These are phyloP conservation scores for Phylloporus arenicola DNA, from an alignment of 768 basidiomycete genomes.

Conservation along the genomic window DNA sequence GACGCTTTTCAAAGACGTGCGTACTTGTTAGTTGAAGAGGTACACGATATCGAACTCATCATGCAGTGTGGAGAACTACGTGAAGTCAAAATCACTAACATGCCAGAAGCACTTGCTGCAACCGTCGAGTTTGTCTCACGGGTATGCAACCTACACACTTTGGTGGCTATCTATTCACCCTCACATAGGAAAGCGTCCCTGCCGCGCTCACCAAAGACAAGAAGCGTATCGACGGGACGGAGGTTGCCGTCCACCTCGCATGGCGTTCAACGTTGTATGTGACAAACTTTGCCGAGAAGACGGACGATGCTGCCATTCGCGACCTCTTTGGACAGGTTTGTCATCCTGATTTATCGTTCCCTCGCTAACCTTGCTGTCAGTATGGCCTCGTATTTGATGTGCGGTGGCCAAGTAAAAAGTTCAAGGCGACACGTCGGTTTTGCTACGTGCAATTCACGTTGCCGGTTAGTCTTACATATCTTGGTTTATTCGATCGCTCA, in stretches of 20 bases:
- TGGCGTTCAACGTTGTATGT: conserved; percentile 95
- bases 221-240: conserved; percentile 70
- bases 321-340: conserved; percentile 73
- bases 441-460: conserved; percentile 90
- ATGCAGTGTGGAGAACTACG: conserved; percentile 82
- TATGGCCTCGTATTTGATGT: conserved; percentile 91
- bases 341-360: not conserved
- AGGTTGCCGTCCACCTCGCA: conserved; percentile 81
- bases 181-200: conserved; percentile 67
- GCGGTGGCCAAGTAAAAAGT: conserved; percentile 97
- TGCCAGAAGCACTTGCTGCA: conserved; percentile 60
- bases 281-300: conserved; percentile 87
- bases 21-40: conserved; percentile 19
- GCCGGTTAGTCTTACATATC: conserved; percentile 50
- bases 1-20: conserved; percentile 80
- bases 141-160: conserved; percentile 18
- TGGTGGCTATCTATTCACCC: not conserved
- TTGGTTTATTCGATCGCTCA: not conserved
- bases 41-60: conserved; percentile 9
- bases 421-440: conserved; percentile 85
- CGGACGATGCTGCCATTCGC: conserved; percentile 73
- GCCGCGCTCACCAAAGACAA: conserved; percentile 92
- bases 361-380: conserved; percentile 35
- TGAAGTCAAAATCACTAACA: conserved; percentile 71
- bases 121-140: conserved; percentile 83